Base-by-base conservation (phyloP, 2,329 filamentous ascomycete species). In the Allantophomopsis cytisporea region DNA sequence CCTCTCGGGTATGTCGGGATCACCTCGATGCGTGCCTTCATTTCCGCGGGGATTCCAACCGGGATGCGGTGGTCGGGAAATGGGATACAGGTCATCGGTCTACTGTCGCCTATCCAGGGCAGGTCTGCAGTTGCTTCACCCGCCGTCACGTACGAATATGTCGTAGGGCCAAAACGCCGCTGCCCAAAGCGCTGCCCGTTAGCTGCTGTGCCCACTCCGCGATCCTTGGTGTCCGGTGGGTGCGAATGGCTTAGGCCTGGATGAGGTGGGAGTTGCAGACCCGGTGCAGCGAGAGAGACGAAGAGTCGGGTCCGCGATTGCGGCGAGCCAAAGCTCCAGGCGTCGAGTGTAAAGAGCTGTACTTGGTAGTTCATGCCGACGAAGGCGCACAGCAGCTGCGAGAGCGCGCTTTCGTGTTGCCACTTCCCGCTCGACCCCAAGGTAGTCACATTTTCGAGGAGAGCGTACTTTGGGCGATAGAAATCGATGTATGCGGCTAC, bases 361-460 rank as follows among this genome's bases (percentile, higher is more conserved):
- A 76, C 64, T 51, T 93, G 84, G 47, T 91, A 93, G 0, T 83
- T 84, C 45, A 91, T 64, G 0, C 79, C 81, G 0, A 89, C 78
- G 1, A 91, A 60, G 1, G 76, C 69, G 45, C 80, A 83, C 8
- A 91, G 64, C 0, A 91, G 62, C 47, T 88, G 83, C 1, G 76
- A 77, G 38, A 88, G 76, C 0, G 84, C 72, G 42, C 84, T 83
- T 15, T 80, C 65, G 4, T 67, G 59, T 13, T 67, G 23, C 57
- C 59, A 6, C 52, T 50, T 14, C 55, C 62, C 14, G 61, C 60
- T 17, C 52, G 63, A 36, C 60, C 66, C 69, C 60, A 89, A 84
- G 0, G 61, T 65, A 0, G 72, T 59, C 0, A 93, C 85, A 47
- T 93, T 93, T 54, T 93, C 85, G 0, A 93, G 65, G 0, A 89